phyloP scores from a whole-genome alignment of 1,284 basidiomycete genomes.

The Moesziomyces parantarcticus region DNA sequence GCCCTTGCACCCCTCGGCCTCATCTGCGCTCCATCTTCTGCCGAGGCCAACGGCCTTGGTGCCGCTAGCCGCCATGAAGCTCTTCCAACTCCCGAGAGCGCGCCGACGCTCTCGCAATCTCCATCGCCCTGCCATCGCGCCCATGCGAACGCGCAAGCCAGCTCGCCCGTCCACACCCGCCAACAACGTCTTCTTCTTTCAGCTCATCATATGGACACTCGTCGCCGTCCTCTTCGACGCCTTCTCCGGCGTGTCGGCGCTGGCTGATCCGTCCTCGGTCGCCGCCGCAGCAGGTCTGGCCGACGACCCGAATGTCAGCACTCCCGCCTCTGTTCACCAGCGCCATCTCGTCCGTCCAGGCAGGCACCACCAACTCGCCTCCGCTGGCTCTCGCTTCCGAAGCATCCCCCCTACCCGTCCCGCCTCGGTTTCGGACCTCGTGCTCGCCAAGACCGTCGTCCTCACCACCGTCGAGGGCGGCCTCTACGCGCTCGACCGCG shows the following conservation, averaged over 20 bases:
- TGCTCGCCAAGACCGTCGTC: constrained; percentile 80
- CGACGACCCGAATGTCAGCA: constrained; percentile 23
- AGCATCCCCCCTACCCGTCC: constrained; percentile 26
- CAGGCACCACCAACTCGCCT: constrained; percentile 16
- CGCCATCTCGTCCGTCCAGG: constrained; percentile 26
- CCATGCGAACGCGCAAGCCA: not conserved
- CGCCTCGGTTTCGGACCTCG: constrained; percentile 69
- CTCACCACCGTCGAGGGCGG: constrained; percentile 89
- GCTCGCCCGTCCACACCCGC: not conserved
- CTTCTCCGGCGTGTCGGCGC: constrained; percentile 16
- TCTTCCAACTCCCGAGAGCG: constrained; percentile 19
- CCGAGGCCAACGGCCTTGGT: constrained; percentile 19
- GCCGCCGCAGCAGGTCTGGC: constrained; percentile 4
- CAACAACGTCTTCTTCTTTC: constrained; percentile 21
- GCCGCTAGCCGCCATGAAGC: constrained; percentile 27
- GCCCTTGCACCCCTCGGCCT: not conserved
- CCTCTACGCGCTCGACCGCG: constrained; percentile 85
- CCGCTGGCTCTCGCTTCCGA: constrained; percentile 32
- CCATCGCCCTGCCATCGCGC: not conserved
- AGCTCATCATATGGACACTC: constrained; percentile 36
- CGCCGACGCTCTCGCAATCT: constrained; percentile 25
- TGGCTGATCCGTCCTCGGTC: not conserved
- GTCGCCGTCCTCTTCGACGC: constrained; percentile 24
- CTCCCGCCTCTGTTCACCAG: constrained; percentile 7
- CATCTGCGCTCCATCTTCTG: not conserved